These are phyloP conservation scores for Penicillium malachiteum DNA, from an alignment of 495 filamentous ascomycete genomes.

Conservation along the genomic window DNA sequence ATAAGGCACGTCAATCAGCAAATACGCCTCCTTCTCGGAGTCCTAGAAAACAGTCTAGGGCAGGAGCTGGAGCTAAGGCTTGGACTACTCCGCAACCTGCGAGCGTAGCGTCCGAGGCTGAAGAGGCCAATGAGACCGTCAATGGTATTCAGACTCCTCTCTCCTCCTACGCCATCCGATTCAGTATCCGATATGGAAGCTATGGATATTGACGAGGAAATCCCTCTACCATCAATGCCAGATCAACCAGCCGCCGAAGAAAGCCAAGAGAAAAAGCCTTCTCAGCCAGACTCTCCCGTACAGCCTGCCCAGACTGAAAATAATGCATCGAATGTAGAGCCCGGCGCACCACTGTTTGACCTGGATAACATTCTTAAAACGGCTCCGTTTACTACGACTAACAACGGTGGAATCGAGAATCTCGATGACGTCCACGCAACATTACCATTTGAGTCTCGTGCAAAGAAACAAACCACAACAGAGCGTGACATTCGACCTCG, in stretches of 20 bases:
- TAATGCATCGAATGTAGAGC: constrained; percentile 45
- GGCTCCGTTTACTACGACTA: constrained; percentile 59
- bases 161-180: constrained; percentile 7
- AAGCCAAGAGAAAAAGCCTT: constrained; percentile 10
- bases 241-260: not conserved
- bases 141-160: constrained; percentile 17
- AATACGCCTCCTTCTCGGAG: constrained; percentile 34
- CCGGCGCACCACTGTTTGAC: constrained; percentile 40
- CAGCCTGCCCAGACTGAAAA: constrained; percentile 29
- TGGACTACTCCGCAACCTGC: constrained; percentile 33
- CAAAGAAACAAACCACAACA: constrained; percentile 35
- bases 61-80: constrained; percentile 22
- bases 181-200: constrained; percentile 30
- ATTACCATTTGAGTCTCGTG: constrained; percentile 70
- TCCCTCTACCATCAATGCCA: constrained; percentile 6
- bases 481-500: constrained; percentile 32
- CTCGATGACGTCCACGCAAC: constrained; percentile 64
- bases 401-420: constrained; percentile 57
- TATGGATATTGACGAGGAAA: constrained; percentile 53
- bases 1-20: constrained; percentile 26
- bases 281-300: constrained; percentile 17
- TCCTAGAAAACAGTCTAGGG: constrained; percentile 35
- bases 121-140: constrained; percentile 37
- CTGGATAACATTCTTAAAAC: constrained; percentile 66
- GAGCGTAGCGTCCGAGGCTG: constrained; percentile 44